A percentile compares a stretch with the other conserved stretches of the same genome.
phyloP scores from a whole-genome alignment of 2,329 filamentous ascomycete species.

The Aulographum hederae region DNA sequence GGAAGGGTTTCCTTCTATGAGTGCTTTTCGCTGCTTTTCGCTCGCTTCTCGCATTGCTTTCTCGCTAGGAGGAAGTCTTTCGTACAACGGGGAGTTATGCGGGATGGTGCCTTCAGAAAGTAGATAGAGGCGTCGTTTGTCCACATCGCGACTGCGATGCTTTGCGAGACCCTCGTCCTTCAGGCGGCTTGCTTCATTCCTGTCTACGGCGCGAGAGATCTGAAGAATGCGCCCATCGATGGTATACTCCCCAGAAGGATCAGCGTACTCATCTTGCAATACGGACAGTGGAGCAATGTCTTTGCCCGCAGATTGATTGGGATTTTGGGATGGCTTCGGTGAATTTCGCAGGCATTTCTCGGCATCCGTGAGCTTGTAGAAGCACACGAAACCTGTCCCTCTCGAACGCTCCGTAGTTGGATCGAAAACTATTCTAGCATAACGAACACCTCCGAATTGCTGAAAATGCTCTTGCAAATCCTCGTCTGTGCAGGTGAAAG shows the following conservation, averaged over 20 bases:
- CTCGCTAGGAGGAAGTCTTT: conserved; percentile 59
- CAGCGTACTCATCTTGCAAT: conserved; percentile 68
- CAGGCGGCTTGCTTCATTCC: conserved; percentile 58
- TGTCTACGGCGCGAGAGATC: conserved; percentile 69
- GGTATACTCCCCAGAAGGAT: conserved; percentile 72
- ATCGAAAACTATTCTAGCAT: conserved; percentile 83
- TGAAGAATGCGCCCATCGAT: conserved; percentile 78
- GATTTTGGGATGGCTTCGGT: conserved; percentile 31
- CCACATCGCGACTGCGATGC: conserved; percentile 54
- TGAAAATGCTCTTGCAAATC: conserved; percentile 68
- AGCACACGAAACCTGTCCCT: conserved; percentile 91
- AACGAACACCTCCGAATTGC: conserved; percentile 76
- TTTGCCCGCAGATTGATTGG: conserved; percentile 10
- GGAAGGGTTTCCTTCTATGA: conserved; percentile 80
- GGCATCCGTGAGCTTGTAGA: conserved; percentile 60
- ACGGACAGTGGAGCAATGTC: conserved; percentile 53
- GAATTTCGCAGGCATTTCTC: conserved; percentile 58
- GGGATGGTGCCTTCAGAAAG: conserved; percentile 73
- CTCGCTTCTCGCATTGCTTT: conserved; percentile 78
- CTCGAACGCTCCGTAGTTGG: conserved; percentile 68
- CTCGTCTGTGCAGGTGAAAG: conserved; percentile 73
- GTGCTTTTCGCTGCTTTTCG: conserved; percentile 66
- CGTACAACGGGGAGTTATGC: conserved; percentile 57
- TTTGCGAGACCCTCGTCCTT: conserved; percentile 46
- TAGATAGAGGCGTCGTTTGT: conserved; percentile 80